Evolutionary conservation across 2,329 filamentous ascomycete species (phyloP), one percentile per base, ranked within the genome.

Genomic region (Neodidymelliopsis sp.): DNA sequence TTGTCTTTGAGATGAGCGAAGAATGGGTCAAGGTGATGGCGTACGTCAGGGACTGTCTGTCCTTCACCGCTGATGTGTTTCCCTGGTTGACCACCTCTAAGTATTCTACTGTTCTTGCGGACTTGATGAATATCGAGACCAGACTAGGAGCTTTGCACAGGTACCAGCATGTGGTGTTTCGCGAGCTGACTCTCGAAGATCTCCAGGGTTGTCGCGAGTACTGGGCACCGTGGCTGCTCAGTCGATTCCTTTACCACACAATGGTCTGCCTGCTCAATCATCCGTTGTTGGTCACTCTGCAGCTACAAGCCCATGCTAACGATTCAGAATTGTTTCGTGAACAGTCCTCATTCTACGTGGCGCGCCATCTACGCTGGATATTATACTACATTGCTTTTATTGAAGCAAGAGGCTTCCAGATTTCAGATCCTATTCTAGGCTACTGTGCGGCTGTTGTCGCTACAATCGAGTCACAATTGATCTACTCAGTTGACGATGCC

Each of bases 231-330:
- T 45, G 31, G 41, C 41, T 45, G 8, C 41, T 45, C 8, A 36
- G 31, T 19, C 31, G 31, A 4, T 45, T 45, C 15, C 33, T 45
- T 9, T 45, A 45, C n/a, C 41, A 45, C 24, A 45, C 41, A 12
- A 45, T 45, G 41, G 33, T 45, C n/a, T 45, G 41, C 18, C 25
- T 45, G 31, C 41, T 45, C 9, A 45, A 45, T n/a, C 41, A 45
- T 10, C 41, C 41, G 9, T 31, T 45, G 6, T 15, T 45, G 16
- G n/a, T 45, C 2, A 37, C 34, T 3, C 15, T 45, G n/a, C 41
- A 45, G 18, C 24, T 45, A 2, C 41, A 45, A 13, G 31, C 31
- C 1, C 24, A 31, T 6, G 33, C 16, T 11, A 45, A 45, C 23
- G 31, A 45, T 22, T 45, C 41, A 3, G 41, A 45, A 24, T 12